Evolutionary conservation across 306 rosid genomes (phyloP).

Genomic region (Cucumis cinereus): DNA sequence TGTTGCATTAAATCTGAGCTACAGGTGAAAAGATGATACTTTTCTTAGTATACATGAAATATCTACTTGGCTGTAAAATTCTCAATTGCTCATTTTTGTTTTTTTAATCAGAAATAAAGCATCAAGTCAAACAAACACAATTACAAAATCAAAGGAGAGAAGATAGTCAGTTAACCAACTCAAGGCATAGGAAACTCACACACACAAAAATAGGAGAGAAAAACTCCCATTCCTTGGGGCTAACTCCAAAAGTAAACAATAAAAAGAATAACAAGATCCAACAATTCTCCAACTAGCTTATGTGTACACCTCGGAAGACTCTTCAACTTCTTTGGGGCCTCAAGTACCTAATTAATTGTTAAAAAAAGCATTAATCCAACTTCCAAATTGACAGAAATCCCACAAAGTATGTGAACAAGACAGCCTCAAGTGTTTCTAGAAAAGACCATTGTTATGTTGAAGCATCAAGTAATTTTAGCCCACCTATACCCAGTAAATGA

Average conservation of each 20-base stretch:
- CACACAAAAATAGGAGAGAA: neutral
- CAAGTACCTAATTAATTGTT: neutral
- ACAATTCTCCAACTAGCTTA: neutral
- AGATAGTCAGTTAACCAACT: neutral
- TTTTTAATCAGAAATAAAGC: neutral
- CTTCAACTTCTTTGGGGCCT: neutral
- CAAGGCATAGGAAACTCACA: neutral
- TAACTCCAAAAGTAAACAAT: neutral
- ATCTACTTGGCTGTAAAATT: neutral
- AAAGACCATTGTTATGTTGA: neutral
- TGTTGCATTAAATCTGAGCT: slow-evolving; percentile 72
- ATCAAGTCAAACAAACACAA: neutral
- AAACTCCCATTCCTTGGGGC: neutral
- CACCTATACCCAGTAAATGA: neutral
- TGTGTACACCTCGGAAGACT: neutral
- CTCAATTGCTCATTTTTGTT: neutral
- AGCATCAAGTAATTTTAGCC: neutral
- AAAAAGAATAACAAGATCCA: neutral
- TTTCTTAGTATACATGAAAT: neutral
- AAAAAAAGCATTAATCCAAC: neutral
- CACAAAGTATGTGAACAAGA: neutral
- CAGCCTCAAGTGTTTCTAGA: neutral
- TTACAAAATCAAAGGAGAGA: neutral
- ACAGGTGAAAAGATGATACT: slow-evolving; percentile 13
- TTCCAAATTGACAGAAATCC: neutral